A percentile compares a stretch with the other conserved stretches of the same genome.
Conservation (phyloP, 2,329 filamentous ascomycete genomes). For the Trichophyton schoenleinii region DNA sequence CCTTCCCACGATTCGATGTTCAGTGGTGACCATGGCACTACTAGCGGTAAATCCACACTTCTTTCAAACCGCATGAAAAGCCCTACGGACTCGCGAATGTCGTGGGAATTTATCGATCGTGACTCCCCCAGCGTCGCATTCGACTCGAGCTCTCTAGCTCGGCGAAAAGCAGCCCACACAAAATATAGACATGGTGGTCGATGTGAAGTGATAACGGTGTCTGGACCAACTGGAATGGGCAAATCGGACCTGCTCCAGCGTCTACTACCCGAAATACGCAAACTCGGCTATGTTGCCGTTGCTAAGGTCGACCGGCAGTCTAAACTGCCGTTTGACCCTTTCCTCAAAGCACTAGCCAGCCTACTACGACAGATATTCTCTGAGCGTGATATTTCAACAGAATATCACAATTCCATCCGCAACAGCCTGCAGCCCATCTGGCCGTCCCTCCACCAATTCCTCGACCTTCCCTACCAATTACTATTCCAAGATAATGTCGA, state of each 20-base stretch:
- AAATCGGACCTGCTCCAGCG: constrained; percentile 50
- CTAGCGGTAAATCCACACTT: constrained; percentile 20
- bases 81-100: constrained; percentile 27
- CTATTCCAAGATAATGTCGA: constrained; percentile 30
- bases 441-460: constrained; percentile 42
- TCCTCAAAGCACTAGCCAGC: constrained; percentile 48
- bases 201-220: constrained; percentile 48
- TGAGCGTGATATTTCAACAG: constrained; percentile 48
- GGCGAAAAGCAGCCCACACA: constrained; percentile 33
- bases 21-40: constrained; percentile 25
- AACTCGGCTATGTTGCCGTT: constrained; percentile 47
- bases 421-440: constrained; percentile 46
- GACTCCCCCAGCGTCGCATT: constrained; percentile 16
- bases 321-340: constrained; percentile 49
- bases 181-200: constrained; percentile 43
- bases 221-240: constrained; percentile 45
- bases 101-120: constrained; percentile 25
- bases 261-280: constrained; percentile 44
- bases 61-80: constrained; percentile 23
- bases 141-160: constrained; percentile 13
- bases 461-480: constrained; percentile 57
- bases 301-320: constrained; percentile 49
- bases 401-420: constrained; percentile 48
- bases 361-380: constrained; percentile 54
- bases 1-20: constrained; percentile 24